Evolutionary conservation across 495 filamentous ascomycete species (phyloP).

Genomic region (Aspergillus homomorphus): DNA sequence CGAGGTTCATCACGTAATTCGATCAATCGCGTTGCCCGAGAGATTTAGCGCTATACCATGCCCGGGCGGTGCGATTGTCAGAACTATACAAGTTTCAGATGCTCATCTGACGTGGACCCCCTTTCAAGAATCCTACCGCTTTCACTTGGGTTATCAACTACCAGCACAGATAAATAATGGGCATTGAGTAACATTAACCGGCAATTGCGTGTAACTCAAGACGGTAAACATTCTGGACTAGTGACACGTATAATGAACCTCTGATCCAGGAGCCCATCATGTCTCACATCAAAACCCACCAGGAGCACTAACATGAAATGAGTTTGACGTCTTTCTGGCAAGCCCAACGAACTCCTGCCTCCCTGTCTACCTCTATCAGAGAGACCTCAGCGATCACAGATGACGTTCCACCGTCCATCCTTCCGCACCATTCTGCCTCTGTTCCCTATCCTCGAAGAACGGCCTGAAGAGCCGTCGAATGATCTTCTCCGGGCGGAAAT

Average conservation of each 20-base stretch:
- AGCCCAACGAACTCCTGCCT: too few species aligned
- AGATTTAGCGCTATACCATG: neutral
- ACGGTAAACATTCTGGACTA: neutral
- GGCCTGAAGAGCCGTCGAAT: slow-evolving; percentile 9
- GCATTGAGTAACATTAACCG: neutral
- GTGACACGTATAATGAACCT: neutral
- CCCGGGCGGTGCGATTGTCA: neutral
- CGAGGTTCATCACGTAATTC: too few species aligned
- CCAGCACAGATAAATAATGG: neutral
- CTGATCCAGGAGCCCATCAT: neutral
- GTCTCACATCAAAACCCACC: neutral
- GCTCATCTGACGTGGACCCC: neutral
- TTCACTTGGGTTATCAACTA: neutral
- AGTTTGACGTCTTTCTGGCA: neutral
- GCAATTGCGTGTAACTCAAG: neutral
- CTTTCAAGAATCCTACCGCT: neutral
- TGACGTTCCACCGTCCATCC: slow-evolving; percentile 2
- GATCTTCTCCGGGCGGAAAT: slow-evolving; percentile 9
- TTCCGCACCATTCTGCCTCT: neutral
- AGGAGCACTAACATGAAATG: neutral
- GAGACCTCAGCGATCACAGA: neutral
- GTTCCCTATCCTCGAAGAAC: slow-evolving; percentile 12
- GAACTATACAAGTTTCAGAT: neutral
- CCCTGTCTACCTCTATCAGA: too few species aligned
- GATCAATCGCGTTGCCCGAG: neutral